Evolutionary conservation across 495 filamentous ascomycete genomes (phyloP).

Genomic region (Zalerion maritima): DNA sequence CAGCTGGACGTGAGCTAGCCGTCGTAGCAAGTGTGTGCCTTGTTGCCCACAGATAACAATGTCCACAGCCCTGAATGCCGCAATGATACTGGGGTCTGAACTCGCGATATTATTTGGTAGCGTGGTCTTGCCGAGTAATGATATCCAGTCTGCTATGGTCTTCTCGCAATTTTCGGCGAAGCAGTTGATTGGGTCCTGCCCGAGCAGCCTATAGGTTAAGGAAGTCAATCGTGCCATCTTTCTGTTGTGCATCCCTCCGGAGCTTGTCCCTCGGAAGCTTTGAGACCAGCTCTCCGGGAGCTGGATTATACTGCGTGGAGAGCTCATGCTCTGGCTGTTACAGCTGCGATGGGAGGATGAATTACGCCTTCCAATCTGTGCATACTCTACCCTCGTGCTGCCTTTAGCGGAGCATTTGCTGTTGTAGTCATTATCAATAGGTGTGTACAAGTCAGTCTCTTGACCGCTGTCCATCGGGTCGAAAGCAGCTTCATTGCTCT

Average conservation of each 20-base stretch:
- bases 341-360: too few species aligned
- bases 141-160: slow-evolving; percentile 6
- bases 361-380: too few species aligned
- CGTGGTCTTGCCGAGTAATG: slow-evolving; percentile 6
- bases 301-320: too few species aligned
- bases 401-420: too few species aligned
- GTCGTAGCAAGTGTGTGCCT: slow-evolving; percentile 4
- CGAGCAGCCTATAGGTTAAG: slow-evolving; percentile 4
- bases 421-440: slow-evolving; percentile 3
- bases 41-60: slow-evolving; percentile 5
- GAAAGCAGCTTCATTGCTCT: too few species aligned
- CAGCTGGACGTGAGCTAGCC: slow-evolving; percentile 7
- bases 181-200: slow-evolving; percentile 5
- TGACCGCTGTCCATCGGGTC: slow-evolving; percentile 6
- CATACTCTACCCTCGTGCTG: too few species aligned
- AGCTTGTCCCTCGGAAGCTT: too few species aligned
- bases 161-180: slow-evolving; percentile 6
- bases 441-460: slow-evolving; percentile 2
- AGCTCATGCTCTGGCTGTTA: too few species aligned
- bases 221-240: slow-evolving; percentile 4
- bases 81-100: slow-evolving; percentile 5
- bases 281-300: too few species aligned
- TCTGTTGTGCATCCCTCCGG: too few species aligned
- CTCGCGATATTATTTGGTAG: slow-evolving; percentile 5
- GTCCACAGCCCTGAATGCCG: slow-evolving; percentile 8